A percentile compares a stretch with the other conserved stretches of the same genome.
Conservation (phyloP, 495 filamentous ascomycete species). For the Podospora pseudocomata region DNA sequence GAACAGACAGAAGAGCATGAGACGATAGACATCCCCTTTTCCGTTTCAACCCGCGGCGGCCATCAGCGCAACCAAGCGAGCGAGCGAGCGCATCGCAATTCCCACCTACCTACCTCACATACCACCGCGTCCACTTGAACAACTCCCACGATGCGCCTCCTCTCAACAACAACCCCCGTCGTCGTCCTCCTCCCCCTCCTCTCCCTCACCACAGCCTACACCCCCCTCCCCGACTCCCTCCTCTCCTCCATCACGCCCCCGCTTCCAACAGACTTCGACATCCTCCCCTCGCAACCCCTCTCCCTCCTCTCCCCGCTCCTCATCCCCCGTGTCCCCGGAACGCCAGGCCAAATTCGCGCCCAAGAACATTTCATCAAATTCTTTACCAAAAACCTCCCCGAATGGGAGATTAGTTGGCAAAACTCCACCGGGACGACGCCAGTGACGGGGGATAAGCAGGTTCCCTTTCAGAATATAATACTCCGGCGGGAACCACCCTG, state of each 20-base stretch:
- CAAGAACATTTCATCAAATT: slow-evolving; percentile 75
- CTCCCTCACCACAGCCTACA: slow-evolving; percentile 53
- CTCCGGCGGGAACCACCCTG: slow-evolving; percentile 79
- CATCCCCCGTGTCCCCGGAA: slow-evolving; percentile 77
- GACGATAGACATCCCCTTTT: neutral
- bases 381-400: slow-evolving; percentile 64
- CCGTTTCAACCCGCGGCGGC: too few relatives aligned
- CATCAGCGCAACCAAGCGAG: too few relatives aligned
- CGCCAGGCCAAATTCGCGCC: slow-evolving; percentile 61
- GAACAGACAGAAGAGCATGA: neutral
- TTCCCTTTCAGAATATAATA: slow-evolving; percentile 81
- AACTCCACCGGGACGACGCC: slow-evolving; percentile 78
- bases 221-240: slow-evolving; percentile 65
- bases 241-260: slow-evolving; percentile 59
- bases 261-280: slow-evolving; percentile 66
- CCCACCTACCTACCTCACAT: neutral
- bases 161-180: slow-evolving; percentile 7
- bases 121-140: neutral
- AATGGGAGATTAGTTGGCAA: slow-evolving; percentile 76
- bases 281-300: slow-evolving; percentile 45
- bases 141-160: slow-evolving; percentile 10
- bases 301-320: slow-evolving; percentile 75
- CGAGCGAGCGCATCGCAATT: neutral
- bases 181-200: slow-evolving; percentile 18
- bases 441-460: slow-evolving; percentile 54